A percentile compares a stretch with the other conserved stretches of the same genome.
Evolutionary conservation across 1,284 basidiomycete species (phyloP).

Genomic region (Sporisorium scitamineum): DNA sequence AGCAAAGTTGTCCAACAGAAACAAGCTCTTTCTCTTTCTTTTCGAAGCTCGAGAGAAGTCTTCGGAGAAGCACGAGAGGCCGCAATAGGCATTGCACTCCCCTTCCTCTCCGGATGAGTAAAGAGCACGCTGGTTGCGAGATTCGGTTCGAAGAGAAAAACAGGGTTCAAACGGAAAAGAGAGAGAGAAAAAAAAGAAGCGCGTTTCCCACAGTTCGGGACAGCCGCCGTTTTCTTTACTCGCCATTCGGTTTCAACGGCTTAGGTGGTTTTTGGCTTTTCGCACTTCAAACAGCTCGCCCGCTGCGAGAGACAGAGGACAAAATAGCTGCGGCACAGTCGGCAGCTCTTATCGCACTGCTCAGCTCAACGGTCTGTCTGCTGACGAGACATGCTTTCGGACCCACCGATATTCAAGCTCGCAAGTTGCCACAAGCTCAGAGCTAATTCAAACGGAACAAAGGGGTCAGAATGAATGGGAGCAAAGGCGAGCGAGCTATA

Average conservation of each 20-base stretch:
- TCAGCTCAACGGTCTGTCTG: too few species aligned
- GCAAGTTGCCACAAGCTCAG: background rate
- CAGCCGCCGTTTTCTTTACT: background rate
- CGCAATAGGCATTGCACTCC: background rate
- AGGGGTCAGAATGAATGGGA: background rate
- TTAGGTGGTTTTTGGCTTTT: slow-evolving; percentile 21
- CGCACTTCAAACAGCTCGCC: too few species aligned
- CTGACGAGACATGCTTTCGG: background rate
- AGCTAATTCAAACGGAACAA: too few species aligned
- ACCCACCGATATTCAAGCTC: background rate
- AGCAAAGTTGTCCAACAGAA: too few species aligned
- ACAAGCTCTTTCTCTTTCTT: background rate
- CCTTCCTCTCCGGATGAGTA: background rate
- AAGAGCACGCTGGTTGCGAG: background rate
- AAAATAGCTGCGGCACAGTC: background rate
- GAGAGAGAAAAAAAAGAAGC: slow-evolving; percentile 3
- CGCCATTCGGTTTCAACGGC: slow-evolving; percentile 23
- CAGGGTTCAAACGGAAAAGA: background rate
- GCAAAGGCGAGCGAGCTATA: too few species aligned
- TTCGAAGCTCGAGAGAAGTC: background rate
- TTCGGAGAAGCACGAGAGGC: too few species aligned
- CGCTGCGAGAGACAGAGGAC: too few species aligned
- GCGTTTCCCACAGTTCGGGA: background rate
- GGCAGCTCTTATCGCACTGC: too few species aligned
- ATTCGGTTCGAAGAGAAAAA: background rate